A percentile compares a stretch with the other conserved stretches of the same genome.
phyloP scores from a whole-genome alignment of 2,329 filamentous ascomycete species.

The Fusarium albosuccineum region DNA sequence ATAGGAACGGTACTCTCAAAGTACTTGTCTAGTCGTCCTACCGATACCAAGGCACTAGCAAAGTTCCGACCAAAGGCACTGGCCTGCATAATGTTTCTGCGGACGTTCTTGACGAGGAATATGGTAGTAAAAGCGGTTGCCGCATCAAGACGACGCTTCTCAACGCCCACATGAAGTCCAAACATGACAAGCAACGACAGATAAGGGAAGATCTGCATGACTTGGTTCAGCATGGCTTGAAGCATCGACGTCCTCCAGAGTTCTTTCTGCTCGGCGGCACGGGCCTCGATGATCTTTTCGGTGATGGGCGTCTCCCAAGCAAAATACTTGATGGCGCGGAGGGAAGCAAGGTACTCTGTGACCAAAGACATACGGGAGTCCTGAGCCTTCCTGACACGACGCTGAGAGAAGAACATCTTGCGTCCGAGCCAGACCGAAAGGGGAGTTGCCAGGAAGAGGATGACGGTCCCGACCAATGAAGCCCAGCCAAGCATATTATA shows the following conservation, averaged over 20 bases:
- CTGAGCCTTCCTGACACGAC: slow-evolving; percentile 66
- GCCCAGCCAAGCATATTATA: slow-evolving; percentile 69
- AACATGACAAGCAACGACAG: slow-evolving; percentile 68
- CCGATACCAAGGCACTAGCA: slow-evolving; percentile 56
- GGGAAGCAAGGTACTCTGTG: slow-evolving; percentile 69
- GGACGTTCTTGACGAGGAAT: slow-evolving; percentile 65
- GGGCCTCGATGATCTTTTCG: slow-evolving; percentile 63
- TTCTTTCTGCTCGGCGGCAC: slow-evolving; percentile 64
- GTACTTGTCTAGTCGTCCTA: slow-evolving; percentile 67
- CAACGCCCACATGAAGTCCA: slow-evolving; percentile 62
- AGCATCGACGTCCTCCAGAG: slow-evolving; percentile 67
- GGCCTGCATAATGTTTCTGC: slow-evolving; percentile 64
- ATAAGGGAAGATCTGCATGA: slow-evolving; percentile 66
- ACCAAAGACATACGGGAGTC: slow-evolving; percentile 69
- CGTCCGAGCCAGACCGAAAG: slow-evolving; percentile 64
- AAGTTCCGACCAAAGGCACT: slow-evolving; percentile 57
- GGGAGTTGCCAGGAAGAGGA: slow-evolving; percentile 63
- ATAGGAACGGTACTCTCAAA: slow-evolving; percentile 65
- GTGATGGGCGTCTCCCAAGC: slow-evolving; percentile 69
- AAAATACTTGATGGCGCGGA: slow-evolving; percentile 72
- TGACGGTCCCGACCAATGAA: slow-evolving; percentile 64
- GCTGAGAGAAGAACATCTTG: slow-evolving; percentile 63
- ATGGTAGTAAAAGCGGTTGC: slow-evolving; percentile 71
- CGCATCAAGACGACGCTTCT: slow-evolving; percentile 63
- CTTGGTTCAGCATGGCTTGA: slow-evolving; percentile 60